Percentiles rank a stretch among this genome's conserved stretches.
phyloP scores from a whole-genome alignment of 1,284 basidiomycete species.

The Schizophyllum commune region DNA sequence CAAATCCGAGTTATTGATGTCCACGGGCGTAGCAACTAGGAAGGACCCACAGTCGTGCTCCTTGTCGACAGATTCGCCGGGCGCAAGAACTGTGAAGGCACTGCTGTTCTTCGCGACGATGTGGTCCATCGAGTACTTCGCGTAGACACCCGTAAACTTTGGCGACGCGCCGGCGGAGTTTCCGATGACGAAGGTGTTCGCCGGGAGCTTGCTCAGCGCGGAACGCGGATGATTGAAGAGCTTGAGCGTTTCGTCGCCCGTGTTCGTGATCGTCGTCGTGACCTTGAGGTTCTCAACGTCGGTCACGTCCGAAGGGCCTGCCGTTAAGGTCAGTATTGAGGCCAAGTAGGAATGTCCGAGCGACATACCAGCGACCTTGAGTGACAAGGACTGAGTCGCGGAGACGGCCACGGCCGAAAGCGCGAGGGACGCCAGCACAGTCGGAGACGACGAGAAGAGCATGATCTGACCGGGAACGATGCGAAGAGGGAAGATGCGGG shows the following conservation, averaged over 20 bases:
- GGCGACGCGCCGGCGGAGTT: conserved; percentile 27
- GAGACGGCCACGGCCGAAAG: conserved; percentile 23
- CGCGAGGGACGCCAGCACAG: conserved; percentile 21
- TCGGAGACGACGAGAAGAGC: conserved; percentile 23
- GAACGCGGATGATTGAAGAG: conserved; percentile 38
- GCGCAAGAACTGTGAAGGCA: conserved; percentile 31
- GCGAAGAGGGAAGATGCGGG: too few species aligned
- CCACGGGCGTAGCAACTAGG: background rate
- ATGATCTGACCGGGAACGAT: conserved; percentile 10
- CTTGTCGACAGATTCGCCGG: conserved; percentile 32
- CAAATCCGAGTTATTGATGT: background rate
- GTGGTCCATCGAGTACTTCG: conserved; percentile 24
- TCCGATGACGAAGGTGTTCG: conserved; percentile 35
- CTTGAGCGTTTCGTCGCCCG: conserved; percentile 38
- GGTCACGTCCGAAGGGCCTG: conserved; percentile 27
- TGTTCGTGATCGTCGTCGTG: conserved; percentile 35
- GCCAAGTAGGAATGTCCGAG: background rate
- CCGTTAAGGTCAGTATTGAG: conserved; percentile 3
- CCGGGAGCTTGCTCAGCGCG: conserved; percentile 30
- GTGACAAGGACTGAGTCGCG: conserved; percentile 23
- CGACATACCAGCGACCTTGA: conserved; percentile 13
- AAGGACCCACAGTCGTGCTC: conserved; percentile 33
- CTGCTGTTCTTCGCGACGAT: conserved; percentile 17
- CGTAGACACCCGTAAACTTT: conserved; percentile 32
- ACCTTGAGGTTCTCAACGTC: conserved; percentile 35